Percentiles rank a stretch among this genome's conserved stretches.
phyloP scores from a whole-genome alignment of 148 eudicot species.

The Camellia granthamiana region DNA sequence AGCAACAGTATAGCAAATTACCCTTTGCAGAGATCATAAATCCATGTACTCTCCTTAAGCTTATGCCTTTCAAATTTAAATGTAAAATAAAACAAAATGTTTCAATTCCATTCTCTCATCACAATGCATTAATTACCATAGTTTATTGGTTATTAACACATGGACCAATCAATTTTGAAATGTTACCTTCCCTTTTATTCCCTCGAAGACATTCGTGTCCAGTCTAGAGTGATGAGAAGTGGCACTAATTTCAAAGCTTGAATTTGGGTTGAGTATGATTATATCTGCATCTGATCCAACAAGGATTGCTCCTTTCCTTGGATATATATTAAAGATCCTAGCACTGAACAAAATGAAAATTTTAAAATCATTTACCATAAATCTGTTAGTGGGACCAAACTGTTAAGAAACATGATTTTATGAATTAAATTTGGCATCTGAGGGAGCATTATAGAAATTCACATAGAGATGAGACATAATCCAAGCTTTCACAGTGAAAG shows the following conservation, averaged over 20 bases:
- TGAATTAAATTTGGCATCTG: background rate
- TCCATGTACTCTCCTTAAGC: background rate
- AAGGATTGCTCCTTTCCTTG: slow-evolving; percentile 92
- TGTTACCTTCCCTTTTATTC: slow-evolving; percentile 79
- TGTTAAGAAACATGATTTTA: background rate
- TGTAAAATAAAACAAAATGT: background rate
- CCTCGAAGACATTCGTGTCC: slow-evolving; percentile 93
- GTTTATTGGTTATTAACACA: background rate
- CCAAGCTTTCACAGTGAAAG: background rate
- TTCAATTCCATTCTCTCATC: background rate
- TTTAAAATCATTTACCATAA: background rate
- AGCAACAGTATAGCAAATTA: background rate
- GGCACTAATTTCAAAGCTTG: slow-evolving; percentile 76
- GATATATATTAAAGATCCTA: slow-evolving; percentile 81
- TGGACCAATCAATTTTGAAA: background rate
- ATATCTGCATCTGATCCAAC: slow-evolving; percentile 98
- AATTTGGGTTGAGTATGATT: slow-evolving; percentile 82
- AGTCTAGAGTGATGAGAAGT: slow-evolving; percentile 66
- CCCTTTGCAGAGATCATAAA: background rate
- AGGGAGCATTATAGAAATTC: background rate
- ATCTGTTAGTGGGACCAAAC: background rate
- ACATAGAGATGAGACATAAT: background rate
- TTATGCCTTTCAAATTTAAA: background rate
- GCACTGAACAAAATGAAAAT: slow-evolving; percentile 49
- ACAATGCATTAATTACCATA: background rate